Evolutionary conservation across 768 basidiomycete genomes (phyloP), one percentile per base, ranked within the genome.

Genomic region (Solioccasus polychromus): DNA sequence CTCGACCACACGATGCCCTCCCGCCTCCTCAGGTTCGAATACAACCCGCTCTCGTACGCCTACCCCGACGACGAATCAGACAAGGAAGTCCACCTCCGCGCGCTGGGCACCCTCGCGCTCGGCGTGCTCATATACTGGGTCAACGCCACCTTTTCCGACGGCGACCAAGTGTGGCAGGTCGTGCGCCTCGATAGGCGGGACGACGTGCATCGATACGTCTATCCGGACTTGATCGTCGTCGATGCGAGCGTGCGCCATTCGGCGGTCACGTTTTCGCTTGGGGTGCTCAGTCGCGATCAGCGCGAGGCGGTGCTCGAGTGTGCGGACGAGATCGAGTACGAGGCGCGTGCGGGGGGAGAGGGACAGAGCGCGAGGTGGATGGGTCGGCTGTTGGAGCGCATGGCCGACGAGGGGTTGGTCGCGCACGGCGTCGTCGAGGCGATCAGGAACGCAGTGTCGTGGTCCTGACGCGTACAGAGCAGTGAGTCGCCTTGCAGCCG

Each of bases 171-270:
- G 3, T 64, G 62, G 57, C 62, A 62, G 5, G 61, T 57, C 48
- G 50, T 59, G 12, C 61, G 61, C 14, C 57, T 64, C 29, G 46
- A 51, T 20, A 35, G 35, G 4, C 56, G 37, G 5, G 52, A 50
- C 35, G 22, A 37, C 20, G 14, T 40, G 18, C 31, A 47, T 44
- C 50, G 42, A 18, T 62, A 64, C 42, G 48, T 60, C 26, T 65
- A 62, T 11, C 62, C 63, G 7, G 61, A 62, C 26, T 15, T 64
- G 32, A 53, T 63, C 45, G 61, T 60, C 22, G 52, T 62, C 32
- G 54, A 62, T 5, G 48, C 22, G 24, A 23, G 18, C 36, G 57
- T 44, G 14, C 35, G 54, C 3, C 39, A 44, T 23, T 10, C 44
- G 5, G 41, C 52, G 14, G 19, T 35, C 29, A 57, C 54, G 15